Conservation (phyloP, 1,284 basidiomycete genomes). For the Heterobasidion occidentale region DNA sequence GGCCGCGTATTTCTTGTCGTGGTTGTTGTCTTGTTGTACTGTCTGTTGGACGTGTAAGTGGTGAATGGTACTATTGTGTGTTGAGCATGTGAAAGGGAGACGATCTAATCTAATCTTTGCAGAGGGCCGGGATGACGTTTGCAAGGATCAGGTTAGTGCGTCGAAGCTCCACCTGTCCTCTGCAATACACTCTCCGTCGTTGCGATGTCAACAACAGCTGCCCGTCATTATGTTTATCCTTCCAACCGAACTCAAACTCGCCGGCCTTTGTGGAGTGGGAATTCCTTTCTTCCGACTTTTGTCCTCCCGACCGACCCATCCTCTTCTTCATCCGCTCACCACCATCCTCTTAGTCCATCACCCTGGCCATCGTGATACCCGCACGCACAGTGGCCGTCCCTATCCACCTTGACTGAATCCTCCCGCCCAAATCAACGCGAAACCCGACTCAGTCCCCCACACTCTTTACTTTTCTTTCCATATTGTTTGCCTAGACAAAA, state of each 20-base stretch:
- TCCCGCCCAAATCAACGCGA: neutral
- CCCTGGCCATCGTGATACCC: neutral
- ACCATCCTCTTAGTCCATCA: neutral
- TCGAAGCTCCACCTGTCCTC: neutral
- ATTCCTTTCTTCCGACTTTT: neutral
- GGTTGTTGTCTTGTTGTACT: neutral
- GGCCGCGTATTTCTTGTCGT: conserved; percentile 2
- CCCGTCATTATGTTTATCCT: neutral
- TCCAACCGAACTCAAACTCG: no score
- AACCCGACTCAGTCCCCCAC: neutral
- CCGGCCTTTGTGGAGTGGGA: neutral
- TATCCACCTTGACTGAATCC: neutral
- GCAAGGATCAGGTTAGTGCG: neutral
- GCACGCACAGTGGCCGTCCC: neutral
- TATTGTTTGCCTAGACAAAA: neutral
- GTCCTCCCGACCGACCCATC: neutral
- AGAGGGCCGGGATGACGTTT: neutral
- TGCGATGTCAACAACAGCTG: neutral
- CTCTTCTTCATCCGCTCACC: neutral
- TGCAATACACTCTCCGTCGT: neutral
- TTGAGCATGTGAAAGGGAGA: neutral
- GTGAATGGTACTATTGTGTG: neutral
- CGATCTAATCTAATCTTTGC: neutral
- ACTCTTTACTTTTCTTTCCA: neutral
- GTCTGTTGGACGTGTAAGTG: neutral